Conservation (phyloP, 2,329 filamentous ascomycete species). For the Pseudogymnoascus sp. region DNA sequence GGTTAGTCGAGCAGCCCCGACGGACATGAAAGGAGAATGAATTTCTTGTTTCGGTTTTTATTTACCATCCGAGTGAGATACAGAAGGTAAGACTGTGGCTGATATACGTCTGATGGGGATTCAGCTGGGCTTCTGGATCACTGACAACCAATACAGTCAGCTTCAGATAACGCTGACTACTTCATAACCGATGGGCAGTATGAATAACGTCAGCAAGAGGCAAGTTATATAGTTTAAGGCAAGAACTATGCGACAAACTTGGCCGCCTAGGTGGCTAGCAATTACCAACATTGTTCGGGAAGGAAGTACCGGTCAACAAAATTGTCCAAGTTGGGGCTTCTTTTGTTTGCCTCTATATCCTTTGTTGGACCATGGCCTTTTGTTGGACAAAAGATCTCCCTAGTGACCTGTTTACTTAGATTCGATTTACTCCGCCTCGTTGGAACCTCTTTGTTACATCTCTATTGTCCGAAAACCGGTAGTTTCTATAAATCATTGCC, state of each 20-base stretch:
- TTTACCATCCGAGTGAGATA: background rate
- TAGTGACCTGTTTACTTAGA: background rate
- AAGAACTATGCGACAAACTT: background rate
- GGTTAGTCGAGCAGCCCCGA: background rate
- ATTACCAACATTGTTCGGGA: background rate
- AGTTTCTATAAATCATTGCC: background rate
- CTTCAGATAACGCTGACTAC: background rate
- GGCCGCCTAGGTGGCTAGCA: background rate
- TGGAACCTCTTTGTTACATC: background rate
- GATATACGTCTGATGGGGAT: background rate
- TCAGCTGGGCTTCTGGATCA: background rate
- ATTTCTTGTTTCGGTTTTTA: background rate
- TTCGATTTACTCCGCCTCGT: background rate
- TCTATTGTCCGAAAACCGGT: background rate
- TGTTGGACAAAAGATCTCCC: background rate
- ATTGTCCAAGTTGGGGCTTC: background rate
- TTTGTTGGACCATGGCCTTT: background rate
- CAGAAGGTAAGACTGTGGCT: background rate
- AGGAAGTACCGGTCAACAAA: background rate
- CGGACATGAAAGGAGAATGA: background rate
- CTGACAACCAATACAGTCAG: background rate
- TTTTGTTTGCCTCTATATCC: background rate
- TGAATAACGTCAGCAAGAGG: background rate
- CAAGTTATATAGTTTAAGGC: background rate
- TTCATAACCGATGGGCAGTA: background rate